These are phyloP conservation scores for Nadsonia fulvescens DNA, from an alignment of 805 yeast species.

Conservation along the genomic window DNA sequence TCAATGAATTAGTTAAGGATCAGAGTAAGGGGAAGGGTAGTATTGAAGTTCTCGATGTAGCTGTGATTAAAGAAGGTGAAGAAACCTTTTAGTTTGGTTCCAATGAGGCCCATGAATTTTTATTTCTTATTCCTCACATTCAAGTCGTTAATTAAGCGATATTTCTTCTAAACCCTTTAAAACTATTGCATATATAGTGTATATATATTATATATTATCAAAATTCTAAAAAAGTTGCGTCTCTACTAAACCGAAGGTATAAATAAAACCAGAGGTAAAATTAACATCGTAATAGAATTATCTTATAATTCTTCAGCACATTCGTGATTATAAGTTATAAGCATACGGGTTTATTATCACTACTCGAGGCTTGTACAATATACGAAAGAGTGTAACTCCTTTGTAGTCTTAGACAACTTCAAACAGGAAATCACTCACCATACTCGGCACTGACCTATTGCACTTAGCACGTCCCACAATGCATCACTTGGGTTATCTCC, in stretches of 20 bases:
- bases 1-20: constrained; percentile 42
- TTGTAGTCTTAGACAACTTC: not conserved
- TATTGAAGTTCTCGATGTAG: constrained; percentile 76
- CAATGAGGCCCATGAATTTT: not conserved
- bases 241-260: no score
- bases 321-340: not conserved
- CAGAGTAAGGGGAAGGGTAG: constrained; percentile 40
- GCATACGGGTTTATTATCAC: no score
- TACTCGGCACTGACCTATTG: constrained; percentile 15
- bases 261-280: no score
- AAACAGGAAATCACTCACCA: constrained; percentile 12
- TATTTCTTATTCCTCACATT: no score
- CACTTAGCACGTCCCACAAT: constrained; percentile 14
- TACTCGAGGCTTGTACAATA: no score
- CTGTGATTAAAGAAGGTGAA: constrained; percentile 53
- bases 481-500: constrained; percentile 11
- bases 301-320: constrained; percentile 1
- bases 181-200: no score
- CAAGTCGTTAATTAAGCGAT: no score
- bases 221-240: not conserved
- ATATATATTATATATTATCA: not conserved
- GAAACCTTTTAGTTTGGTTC: constrained; percentile 6
- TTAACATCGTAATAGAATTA: no score
- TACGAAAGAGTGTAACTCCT: not conserved
- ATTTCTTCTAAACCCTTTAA: no score